These are phyloP conservation scores for Rhizomucor miehei DNA, from an alignment of 371 early-diverging fungal species.

Conservation along the genomic window DNA sequence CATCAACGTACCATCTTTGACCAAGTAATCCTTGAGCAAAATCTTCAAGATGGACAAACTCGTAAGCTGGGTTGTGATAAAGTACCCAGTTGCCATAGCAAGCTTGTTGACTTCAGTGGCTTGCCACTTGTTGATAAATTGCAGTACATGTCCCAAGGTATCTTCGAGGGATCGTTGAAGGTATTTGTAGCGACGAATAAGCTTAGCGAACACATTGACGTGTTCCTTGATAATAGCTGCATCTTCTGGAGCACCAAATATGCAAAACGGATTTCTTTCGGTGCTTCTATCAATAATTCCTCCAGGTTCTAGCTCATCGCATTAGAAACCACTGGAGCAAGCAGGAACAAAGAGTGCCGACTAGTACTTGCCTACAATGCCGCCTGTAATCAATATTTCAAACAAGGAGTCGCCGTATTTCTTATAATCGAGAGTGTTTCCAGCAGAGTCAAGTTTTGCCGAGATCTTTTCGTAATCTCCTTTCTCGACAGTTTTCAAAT, in stretches of 20 bases:
- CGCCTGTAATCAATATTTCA: slow-evolving; percentile 89
- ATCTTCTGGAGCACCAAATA: slow-evolving; percentile 75
- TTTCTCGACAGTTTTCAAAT: slow-evolving; percentile 55
- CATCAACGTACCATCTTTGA: slow-evolving; percentile 72
- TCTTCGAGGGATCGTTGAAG: slow-evolving; percentile 86
- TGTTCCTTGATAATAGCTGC: slow-evolving; percentile 68
- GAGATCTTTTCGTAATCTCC: slow-evolving; percentile 73
- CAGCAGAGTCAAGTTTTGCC: slow-evolving; percentile 74
- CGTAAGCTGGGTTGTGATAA: slow-evolving; percentile 68
- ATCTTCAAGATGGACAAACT: slow-evolving; percentile 67
- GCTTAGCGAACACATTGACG: slow-evolving; percentile 79
- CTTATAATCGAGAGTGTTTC: slow-evolving; percentile 88
- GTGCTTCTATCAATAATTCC: slow-evolving; percentile 84
- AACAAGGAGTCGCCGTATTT: slow-evolving; percentile 93
- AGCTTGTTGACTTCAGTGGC: slow-evolving; percentile 76
- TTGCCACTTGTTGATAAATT: slow-evolving; percentile 84
- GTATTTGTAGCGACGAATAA: slow-evolving; percentile 92
- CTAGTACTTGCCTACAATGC: slow-evolving; percentile 70
- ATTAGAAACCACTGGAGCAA: no score
- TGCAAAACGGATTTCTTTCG: slow-evolving; percentile 79
- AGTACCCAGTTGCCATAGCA: slow-evolving; percentile 74
- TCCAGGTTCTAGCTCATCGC: slow-evolving; percentile 71
- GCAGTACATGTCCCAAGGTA: slow-evolving; percentile 78
- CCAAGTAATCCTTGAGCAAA: slow-evolving; percentile 88
- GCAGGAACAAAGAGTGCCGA: no score